Conservation (phyloP, 2,329 filamentous ascomycete species). For the Calonectria ilicicola region DNA sequence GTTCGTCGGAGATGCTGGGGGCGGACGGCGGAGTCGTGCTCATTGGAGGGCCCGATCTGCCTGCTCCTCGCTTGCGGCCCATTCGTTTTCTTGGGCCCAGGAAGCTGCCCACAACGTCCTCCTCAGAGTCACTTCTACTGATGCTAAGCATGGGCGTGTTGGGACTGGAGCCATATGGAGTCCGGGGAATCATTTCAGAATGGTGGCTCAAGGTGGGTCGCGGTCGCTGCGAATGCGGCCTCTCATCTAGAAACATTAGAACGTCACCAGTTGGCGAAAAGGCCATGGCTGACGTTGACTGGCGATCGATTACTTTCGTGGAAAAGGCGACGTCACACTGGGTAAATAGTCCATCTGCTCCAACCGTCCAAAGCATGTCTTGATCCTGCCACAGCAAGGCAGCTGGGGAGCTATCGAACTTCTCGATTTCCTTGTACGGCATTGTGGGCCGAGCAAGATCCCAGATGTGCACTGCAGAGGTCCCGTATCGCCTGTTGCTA, state of each 20-base stretch:
- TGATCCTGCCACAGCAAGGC: conserved; percentile 73
- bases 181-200: conserved; percentile 49
- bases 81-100: conserved; percentile 59
- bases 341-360: conserved; percentile 70
- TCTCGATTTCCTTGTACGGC: conserved; percentile 74
- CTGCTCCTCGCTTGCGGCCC: conserved; percentile 54
- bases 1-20: conserved; percentile 44
- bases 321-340: conserved; percentile 76
- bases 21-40: conserved; percentile 68
- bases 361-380: conserved; percentile 75
- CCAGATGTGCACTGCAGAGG: conserved; percentile 73
- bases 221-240: conserved; percentile 57
- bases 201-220: conserved; percentile 54
- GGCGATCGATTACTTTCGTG: conserved; percentile 71
- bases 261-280: conserved; percentile 72
- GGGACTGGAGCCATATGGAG: conserved; percentile 62
- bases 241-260: conserved; percentile 72
- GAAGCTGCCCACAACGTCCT: conserved; percentile 72
- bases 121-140: conserved; percentile 74
- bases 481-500: conserved; percentile 65
- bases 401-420: conserved; percentile 68
- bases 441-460: conserved; percentile 75
- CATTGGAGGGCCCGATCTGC: conserved; percentile 56
- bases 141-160: conserved; percentile 64
- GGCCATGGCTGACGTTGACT: conserved; percentile 70